Evolutionary conservation across 805 yeast genomes (phyloP), one percentile per base, ranked within the genome.

Genomic region (Yarrowia bubula): DNA sequence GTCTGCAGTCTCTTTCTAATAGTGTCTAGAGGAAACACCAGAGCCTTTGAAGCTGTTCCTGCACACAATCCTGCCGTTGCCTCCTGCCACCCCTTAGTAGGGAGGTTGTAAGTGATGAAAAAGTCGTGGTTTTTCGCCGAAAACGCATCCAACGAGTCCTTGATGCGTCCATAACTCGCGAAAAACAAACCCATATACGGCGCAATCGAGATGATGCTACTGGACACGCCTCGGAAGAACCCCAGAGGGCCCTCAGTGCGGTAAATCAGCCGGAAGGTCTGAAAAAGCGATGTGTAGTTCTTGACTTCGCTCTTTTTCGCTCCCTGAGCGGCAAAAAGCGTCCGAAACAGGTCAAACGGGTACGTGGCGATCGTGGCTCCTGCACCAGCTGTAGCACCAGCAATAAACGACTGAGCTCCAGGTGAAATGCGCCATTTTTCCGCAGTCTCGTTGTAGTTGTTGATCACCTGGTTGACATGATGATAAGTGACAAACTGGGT

Each of bases 261-360:
- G 71, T 76, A 72, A 2, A 83, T 81, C 0, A 70, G 70, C 1
- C 51, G 35, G 0, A 80, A 65, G 0, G 81, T 73, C 2, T 72
- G 71, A 14, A 66, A 41, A 8, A 75, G 48, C 0, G 74, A 64
- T 7, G 72, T 67, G 67, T 75, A 75, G 41, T 71, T 69, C 3
- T 51, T 38, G 37, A 69, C 64, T 11, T 66, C n/a, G 18, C 66
- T 44, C 5, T 69, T 64, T 1, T 43, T 55, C 8, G 55, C 51
- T 53, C 77, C 76, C 71, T 86, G 86, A 3, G 92, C 93, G 0
- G 91, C 96, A 58, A 92, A 81, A 63, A 96, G 79, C 0, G 99
- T 95, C 62, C 99, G 77, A 47, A 95, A 75, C n/a, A 91, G 80
- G 74, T 95, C 99, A 70, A 90, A 86, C 0, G 99, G 99, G 73